A percentile compares a stretch with the other conserved stretches of the same genome.
These are phyloP conservation scores for Xylaria sp. DNA, from an alignment of 2,329 filamentous ascomycete species.

Conservation along the genomic window DNA sequence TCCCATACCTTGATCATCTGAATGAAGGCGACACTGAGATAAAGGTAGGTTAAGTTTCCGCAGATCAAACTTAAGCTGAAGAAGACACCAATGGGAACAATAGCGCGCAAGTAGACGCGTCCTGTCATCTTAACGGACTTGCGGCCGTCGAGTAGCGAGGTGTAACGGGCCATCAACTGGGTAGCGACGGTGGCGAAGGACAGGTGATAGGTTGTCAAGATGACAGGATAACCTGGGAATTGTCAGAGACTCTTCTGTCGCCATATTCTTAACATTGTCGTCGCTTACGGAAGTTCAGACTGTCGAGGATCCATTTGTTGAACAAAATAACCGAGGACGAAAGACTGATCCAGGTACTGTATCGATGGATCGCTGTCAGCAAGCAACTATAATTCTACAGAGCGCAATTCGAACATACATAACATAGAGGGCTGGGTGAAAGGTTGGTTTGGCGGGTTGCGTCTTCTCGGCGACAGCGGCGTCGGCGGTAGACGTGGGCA, in stretches of 20 bases:
- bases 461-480: conserved; percentile 68
- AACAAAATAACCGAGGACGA: conserved; percentile 96
- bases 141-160: conserved; percentile 87
- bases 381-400: neutral
- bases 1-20: conserved; percentile 91
- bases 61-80: conserved; percentile 97
- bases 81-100: conserved; percentile 93
- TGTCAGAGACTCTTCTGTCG: conserved; percentile 44
- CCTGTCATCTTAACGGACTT: conserved; percentile 98
- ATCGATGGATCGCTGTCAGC: conserved; percentile 28
- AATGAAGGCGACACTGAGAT: conserved; percentile 95
- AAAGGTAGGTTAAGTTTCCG: conserved; percentile 94
- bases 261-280: conserved; percentile 42
- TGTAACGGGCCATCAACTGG: conserved; percentile 90
- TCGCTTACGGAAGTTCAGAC: conserved; percentile 81
- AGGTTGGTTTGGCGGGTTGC: conserved; percentile 68
- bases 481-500: conserved; percentile 84
- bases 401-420: conserved; percentile 58
- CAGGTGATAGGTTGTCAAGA: conserved; percentile 96
- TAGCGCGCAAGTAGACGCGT: conserved; percentile 89
- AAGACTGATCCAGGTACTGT: conserved; percentile 88
- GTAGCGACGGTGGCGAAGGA: conserved; percentile 94
- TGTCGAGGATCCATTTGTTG: conserved; percentile 98
- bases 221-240: conserved; percentile 72
- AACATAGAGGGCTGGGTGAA: conserved; percentile 90